phyloP scores from a whole-genome alignment of 1,284 basidiomycete genomes.

The Cryptococcus floricola region DNA sequence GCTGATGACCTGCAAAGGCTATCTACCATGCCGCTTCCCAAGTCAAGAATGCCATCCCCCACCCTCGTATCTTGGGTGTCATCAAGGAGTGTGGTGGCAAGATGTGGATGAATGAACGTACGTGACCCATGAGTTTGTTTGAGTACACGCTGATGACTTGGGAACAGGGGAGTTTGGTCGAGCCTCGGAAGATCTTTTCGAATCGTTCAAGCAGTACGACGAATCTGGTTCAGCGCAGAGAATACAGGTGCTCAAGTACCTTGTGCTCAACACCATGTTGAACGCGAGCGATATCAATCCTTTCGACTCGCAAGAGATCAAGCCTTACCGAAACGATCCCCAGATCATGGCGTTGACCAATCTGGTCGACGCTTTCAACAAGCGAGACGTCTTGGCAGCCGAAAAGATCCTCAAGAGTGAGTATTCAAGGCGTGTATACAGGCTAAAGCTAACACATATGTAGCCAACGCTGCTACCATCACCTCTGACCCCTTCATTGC shows the following conservation, averaged over 20 bases:
- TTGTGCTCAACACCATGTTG: conserved; percentile 97
- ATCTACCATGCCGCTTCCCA: conserved; percentile 93
- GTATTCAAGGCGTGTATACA: not conserved
- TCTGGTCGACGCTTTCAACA: conserved; percentile 92
- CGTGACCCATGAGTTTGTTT: conserved; percentile 47
- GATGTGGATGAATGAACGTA: conserved; percentile 99
- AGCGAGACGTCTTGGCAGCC: conserved; percentile 89
- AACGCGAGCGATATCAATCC: conserved; percentile 98
- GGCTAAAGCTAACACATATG: not conserved
- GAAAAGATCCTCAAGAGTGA: conserved; percentile 87
- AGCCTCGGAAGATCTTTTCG: conserved; percentile 97
- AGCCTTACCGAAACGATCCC: conserved; percentile 95
- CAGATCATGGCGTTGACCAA: conserved; percentile 98
- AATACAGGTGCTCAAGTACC: conserved; percentile 96
- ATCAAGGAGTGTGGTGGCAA: conserved; percentile 99
- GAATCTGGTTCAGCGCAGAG: conserved; percentile 95
- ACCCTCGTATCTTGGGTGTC: conserved; percentile 97
- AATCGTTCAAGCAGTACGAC: conserved; percentile 97
- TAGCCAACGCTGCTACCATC: conserved; percentile 88
- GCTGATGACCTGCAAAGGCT: conserved; percentile 57
- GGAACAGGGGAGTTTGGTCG: conserved; percentile 83
- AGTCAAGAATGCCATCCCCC: conserved; percentile 94
- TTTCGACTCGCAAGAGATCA: conserved; percentile 98
- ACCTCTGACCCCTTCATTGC: conserved; percentile 93
- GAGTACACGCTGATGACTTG: not conserved